Evolutionary conservation across 192 early-diverging fungal species (phyloP).

Genomic region (Podila horticola): DNA sequence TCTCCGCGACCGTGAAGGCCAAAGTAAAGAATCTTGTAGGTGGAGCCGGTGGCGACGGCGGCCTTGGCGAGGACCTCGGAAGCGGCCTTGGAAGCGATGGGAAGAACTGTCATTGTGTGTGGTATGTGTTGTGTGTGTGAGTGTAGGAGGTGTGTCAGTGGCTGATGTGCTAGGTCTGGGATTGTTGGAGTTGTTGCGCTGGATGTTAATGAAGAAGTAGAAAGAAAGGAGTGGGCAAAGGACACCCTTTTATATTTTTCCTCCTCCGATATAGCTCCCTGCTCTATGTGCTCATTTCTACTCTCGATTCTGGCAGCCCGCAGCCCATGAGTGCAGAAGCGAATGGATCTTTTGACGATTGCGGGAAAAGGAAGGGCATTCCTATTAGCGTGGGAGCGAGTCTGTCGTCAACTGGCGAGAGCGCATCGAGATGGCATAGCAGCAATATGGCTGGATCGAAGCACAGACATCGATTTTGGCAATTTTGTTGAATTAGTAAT

Average conservation of each 20-base stretch:
- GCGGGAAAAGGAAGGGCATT: too few relatives aligned
- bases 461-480: too few relatives aligned
- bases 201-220: not conserved
- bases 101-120: not conserved
- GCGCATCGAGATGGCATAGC: not conserved
- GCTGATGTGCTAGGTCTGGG: slow-evolving; percentile 9
- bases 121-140: too few relatives aligned
- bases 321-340: not conserved
- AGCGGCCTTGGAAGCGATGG: not conserved
- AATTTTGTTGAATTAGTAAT: too few relatives aligned
- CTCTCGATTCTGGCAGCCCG: not conserved
- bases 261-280: too few relatives aligned
- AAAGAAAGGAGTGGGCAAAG: not conserved
- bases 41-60: slow-evolving; percentile 10
- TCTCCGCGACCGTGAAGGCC: slow-evolving; percentile 33
- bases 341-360: too few relatives aligned
- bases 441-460: too few relatives aligned
- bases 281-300: too few relatives aligned
- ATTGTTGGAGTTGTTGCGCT: slow-evolving; percentile 3
- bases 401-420: slow-evolving; percentile 25
- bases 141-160: not conserved
- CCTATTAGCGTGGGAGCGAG: too few relatives aligned
- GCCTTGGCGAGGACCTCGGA: slow-evolving; percentile 2
- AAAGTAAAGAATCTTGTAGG: slow-evolving; percentile 42
- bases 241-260: slow-evolving; percentile 12